Base-by-base conservation (phyloP, 306 rosid species). In the Luffa acutangula region DNA sequence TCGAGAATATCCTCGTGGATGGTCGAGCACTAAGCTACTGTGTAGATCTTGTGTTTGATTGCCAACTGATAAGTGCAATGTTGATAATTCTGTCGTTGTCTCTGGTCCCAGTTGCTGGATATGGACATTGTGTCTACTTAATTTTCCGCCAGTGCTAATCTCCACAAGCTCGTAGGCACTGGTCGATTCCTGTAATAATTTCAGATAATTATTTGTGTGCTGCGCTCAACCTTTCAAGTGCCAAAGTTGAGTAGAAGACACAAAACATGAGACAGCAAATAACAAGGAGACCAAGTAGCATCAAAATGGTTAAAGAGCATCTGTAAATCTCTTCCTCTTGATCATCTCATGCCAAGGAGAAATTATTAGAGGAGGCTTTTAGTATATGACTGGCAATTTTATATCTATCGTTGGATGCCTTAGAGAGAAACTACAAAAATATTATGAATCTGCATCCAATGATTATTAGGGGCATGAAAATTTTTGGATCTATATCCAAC, bases 41-140 rank as follows among this genome's bases (percentile, higher is more conserved):
- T 91, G 99, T 41, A 95, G 87, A 88, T 95, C 99, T 83, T 95
- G 99, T 48, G 97, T 91, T 84, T 93, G 99, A 81, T 93, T 83
- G 15, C 88, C 86, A 25, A 86, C 89, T 80, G 90, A 88, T 83
- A 95, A 81, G 81, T 95, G 99, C 75, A 95, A 67, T 7, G 99
- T 87, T 17, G 97, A 91, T 83, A 95, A 77, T 75, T 91, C 92
- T 0, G 97, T 95, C 18, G 80, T 80, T 0, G 99, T 95, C 48
- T 93, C 91, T 0, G 97, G 93, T 73, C 99, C 99, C 66, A 91
- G 66, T 80, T 95, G 99, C 65, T 91, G 89, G 57, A 95, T 85
- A 85, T 89, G 93, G 69, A 95, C 87, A 88, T 95, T 95, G 87
- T 95, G 99, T 80, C 99, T 85, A 77, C 99, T 84, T 67, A 95